These are phyloP conservation scores for Rhododendron williamsianum DNA, from an alignment of 148 eudicot species.

Conservation along the genomic window DNA sequence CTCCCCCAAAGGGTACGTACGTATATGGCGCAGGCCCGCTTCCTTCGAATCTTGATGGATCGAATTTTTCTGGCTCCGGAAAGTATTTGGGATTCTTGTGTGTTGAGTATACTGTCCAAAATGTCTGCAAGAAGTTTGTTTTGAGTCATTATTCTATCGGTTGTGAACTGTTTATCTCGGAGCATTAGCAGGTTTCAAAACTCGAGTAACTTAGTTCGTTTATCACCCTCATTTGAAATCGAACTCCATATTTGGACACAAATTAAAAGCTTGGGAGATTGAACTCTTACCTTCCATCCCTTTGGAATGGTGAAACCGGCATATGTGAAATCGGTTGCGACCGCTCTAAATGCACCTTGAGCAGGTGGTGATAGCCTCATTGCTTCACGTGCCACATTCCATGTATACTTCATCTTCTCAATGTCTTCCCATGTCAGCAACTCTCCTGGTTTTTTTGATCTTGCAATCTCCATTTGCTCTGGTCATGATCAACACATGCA, in stretches of 20 bases:
- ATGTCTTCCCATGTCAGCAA: constrained; percentile 16
- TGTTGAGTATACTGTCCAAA: constrained; percentile 14
- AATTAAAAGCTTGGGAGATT: too few species aligned
- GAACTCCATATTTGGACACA: too few species aligned
- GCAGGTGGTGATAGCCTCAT: constrained; percentile 20
- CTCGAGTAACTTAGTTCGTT: too few species aligned
- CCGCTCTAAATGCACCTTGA: constrained; percentile 26
- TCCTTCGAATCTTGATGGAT: constrained; percentile 30
- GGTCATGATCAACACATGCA: background rate
- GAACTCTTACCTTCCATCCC: constrained; percentile 27
- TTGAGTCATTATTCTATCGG: background rate
- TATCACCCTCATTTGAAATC: too few species aligned
- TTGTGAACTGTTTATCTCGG: too few species aligned
- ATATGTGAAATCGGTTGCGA: constrained; percentile 13
- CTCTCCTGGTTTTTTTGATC: constrained; percentile 10
- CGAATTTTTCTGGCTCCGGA: constrained; percentile 25
- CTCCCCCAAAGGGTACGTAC: constrained; percentile 28
- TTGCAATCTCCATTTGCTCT: constrained; percentile 15
- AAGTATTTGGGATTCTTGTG: constrained; percentile 17
- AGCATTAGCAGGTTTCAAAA: too few species aligned
- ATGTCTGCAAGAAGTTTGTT: constrained; percentile 10
- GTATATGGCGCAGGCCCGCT: constrained; percentile 29
- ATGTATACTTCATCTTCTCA: constrained; percentile 10
- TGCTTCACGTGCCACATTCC: constrained; percentile 15
- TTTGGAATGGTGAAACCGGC: constrained; percentile 31